Conservation (phyloP, 139 green algal species). For the Chlorella sp. region DNA sequence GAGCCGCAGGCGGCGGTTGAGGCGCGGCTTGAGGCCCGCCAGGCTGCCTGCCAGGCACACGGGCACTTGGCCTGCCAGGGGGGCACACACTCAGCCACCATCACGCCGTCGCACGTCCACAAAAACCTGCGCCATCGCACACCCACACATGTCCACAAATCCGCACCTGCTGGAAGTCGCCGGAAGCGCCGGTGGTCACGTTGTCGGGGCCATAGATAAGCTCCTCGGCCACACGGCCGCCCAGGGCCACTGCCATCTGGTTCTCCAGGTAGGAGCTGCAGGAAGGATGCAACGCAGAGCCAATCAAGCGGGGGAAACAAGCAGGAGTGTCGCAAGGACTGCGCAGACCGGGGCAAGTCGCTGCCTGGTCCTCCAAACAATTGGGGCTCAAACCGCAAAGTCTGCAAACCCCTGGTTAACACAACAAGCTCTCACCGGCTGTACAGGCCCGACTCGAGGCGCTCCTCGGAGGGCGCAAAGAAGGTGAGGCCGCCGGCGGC, state of each 20-base stretch:
- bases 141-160: not conserved
- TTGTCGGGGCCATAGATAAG: slow-evolving; percentile 98
- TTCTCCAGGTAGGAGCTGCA: slow-evolving; percentile 87
- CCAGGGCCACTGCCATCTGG: slow-evolving; percentile 91
- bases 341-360: not conserved
- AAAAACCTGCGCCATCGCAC: no score
- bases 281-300: not conserved
- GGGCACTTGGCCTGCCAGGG: no score
- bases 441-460: slow-evolving; percentile 93
- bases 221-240: slow-evolving; percentile 98
- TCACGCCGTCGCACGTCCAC: no score
- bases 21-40: not conserved
- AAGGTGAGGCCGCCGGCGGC: slow-evolving; percentile 95
- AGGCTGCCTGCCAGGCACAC: no score
- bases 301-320: not conserved
- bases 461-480: slow-evolving; percentile 92
- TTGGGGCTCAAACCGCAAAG: no score
- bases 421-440: slow-evolving; percentile 26
- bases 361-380: not conserved
- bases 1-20: not conserved
- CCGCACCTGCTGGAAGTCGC: slow-evolving; percentile 89
- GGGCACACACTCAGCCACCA: no score
- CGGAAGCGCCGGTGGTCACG: slow-evolving; percentile 94
- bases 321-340: not conserved
- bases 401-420: no score